These are phyloP conservation scores for Hymenoscyphus fraxineus DNA, from an alignment of 2,329 filamentous ascomycete genomes.

Conservation along the genomic window DNA sequence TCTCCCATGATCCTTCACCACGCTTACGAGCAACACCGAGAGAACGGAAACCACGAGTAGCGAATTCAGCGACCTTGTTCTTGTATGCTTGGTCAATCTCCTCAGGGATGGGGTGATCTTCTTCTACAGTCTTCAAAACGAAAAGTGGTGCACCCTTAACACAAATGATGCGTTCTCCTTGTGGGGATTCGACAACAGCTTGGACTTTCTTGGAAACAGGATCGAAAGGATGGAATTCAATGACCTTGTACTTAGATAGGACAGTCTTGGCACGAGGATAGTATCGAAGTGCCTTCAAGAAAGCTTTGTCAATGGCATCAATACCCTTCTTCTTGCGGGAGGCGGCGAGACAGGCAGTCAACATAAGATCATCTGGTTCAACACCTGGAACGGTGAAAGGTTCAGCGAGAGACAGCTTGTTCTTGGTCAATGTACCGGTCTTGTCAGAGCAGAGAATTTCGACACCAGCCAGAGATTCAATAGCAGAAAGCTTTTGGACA, in stretches of 20 bases:
- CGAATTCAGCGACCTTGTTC: constrained; percentile 89
- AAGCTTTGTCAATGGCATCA: constrained; percentile 91
- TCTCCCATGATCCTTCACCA: constrained; percentile 78
- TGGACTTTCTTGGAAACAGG: constrained; percentile 91
- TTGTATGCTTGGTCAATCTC: constrained; percentile 80
- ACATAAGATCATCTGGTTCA: constrained; percentile 83
- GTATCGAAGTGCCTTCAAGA: constrained; percentile 77
- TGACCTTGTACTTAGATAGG: constrained; percentile 77
- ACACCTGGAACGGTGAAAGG: constrained; percentile 80
- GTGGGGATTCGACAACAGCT: constrained; percentile 76
- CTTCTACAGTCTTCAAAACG: constrained; percentile 81
- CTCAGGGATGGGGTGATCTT: constrained; percentile 75
- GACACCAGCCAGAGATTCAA: constrained; percentile 87
- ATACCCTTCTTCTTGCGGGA: constrained; percentile 95
- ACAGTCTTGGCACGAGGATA: constrained; percentile 80
- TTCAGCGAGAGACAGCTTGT: constrained; percentile 84
- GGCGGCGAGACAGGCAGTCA: constrained; percentile 84
- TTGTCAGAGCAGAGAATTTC: constrained; percentile 95
- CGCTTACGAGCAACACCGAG: constrained; percentile 90
- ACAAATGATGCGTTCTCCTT: constrained; percentile 80
- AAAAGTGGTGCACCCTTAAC: constrained; percentile 89
- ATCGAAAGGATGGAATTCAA: constrained; percentile 85
- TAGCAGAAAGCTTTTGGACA: constrained; percentile 87
- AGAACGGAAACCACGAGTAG: constrained; percentile 88
- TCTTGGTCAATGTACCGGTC: constrained; percentile 90